A percentile compares a stretch with the other conserved stretches of the same genome.
Evolutionary conservation across 2,329 filamentous ascomycete genomes (phyloP).

Genomic region (Curvularia sp.): DNA sequence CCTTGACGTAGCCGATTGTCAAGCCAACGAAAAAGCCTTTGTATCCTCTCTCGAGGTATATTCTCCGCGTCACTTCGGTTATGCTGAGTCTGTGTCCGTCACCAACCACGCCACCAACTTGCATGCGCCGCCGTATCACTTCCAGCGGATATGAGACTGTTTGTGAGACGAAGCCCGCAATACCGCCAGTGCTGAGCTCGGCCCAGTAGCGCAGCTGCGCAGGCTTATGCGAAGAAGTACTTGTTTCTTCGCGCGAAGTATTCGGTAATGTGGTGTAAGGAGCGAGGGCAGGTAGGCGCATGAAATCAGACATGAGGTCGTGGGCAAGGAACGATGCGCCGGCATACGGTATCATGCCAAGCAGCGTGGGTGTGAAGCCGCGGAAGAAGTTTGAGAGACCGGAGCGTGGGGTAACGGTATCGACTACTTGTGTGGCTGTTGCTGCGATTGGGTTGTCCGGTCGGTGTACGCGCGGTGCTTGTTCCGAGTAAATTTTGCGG

Average conservation of each 20-base stretch:
- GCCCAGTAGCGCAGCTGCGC: slow-evolving; percentile 83
- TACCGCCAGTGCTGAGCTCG: slow-evolving; percentile 81
- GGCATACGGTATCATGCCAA: slow-evolving; percentile 97
- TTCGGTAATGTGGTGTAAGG: slow-evolving; percentile 77
- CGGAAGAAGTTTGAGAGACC: slow-evolving; percentile 93
- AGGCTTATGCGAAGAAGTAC: slow-evolving; percentile 61
- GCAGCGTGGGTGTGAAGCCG: slow-evolving; percentile 86
- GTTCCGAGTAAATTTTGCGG: slow-evolving; percentile 84
- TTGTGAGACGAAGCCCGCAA: slow-evolving; percentile 88
- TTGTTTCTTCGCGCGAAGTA: slow-evolving; percentile 52
- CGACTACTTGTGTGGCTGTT: slow-evolving; percentile 55
- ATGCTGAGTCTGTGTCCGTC: slow-evolving; percentile 83
- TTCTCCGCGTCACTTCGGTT: slow-evolving; percentile 76
- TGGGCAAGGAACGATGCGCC: slow-evolving; percentile 96
- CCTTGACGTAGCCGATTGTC: slow-evolving; percentile 93
- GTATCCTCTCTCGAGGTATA: slow-evolving; percentile 77
- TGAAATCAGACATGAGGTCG: slow-evolving; percentile 84
- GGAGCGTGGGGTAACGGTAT: slow-evolving; percentile 64
- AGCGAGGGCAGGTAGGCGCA: slow-evolving; percentile 73
- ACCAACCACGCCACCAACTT: slow-evolving; percentile 92
- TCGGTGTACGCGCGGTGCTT: slow-evolving; percentile 48
- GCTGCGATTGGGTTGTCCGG: slow-evolving; percentile 52
- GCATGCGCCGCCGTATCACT: slow-evolving; percentile 91
- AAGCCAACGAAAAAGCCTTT: slow-evolving; percentile 91
- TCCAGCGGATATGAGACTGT: slow-evolving; percentile 93